Evolutionary conservation across 2,329 filamentous ascomycete species (phyloP).

Genomic region (Aplosporella prunicola): DNA sequence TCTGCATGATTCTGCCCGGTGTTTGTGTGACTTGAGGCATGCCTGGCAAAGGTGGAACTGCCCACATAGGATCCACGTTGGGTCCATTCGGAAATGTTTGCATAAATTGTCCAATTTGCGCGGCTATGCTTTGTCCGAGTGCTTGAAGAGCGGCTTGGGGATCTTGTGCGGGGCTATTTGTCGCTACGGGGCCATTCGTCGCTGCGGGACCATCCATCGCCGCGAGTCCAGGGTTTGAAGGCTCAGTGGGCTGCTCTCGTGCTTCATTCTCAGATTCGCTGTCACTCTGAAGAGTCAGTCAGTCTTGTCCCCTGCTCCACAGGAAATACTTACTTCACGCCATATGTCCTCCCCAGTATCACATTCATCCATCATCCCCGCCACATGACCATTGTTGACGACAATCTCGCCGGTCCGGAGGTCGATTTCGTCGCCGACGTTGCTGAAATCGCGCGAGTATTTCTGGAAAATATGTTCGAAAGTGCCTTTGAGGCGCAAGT

Average conservation of each 20-base stretch:
- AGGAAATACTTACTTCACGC: not conserved
- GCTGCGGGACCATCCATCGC: too few relatives aligned
- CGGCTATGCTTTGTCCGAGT: slow-evolving; percentile 25
- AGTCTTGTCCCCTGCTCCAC: not conserved
- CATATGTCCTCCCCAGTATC: slow-evolving; percentile 35
- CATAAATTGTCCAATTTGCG: slow-evolving; percentile 24
- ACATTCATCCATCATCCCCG: slow-evolving; percentile 50
- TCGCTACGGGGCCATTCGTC: slow-evolving; percentile 3
- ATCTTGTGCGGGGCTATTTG: slow-evolving; percentile 13
- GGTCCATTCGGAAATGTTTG: too few relatives aligned
- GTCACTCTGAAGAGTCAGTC: too few relatives aligned
- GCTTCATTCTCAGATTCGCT: too few relatives aligned
- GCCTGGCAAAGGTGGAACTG: slow-evolving; percentile 6
- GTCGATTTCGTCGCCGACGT: slow-evolving; percentile 83
- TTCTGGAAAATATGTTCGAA: slow-evolving; percentile 87
- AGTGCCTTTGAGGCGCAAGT: slow-evolving; percentile 64
- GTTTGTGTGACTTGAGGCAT: too few relatives aligned
- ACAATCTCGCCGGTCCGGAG: slow-evolving; percentile 69
- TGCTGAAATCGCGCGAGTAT: slow-evolving; percentile 73
- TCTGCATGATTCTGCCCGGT: too few relatives aligned
- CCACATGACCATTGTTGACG: slow-evolving; percentile 83
- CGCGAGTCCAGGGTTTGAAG: too few relatives aligned
- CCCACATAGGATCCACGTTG: slow-evolving; percentile 7
- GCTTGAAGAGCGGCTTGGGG: slow-evolving; percentile 20
- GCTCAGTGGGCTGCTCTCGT: too few relatives aligned